Conservation (phyloP, 1,139 yeast genomes). For the Suzukiozyma palmioleophila region DNA sequence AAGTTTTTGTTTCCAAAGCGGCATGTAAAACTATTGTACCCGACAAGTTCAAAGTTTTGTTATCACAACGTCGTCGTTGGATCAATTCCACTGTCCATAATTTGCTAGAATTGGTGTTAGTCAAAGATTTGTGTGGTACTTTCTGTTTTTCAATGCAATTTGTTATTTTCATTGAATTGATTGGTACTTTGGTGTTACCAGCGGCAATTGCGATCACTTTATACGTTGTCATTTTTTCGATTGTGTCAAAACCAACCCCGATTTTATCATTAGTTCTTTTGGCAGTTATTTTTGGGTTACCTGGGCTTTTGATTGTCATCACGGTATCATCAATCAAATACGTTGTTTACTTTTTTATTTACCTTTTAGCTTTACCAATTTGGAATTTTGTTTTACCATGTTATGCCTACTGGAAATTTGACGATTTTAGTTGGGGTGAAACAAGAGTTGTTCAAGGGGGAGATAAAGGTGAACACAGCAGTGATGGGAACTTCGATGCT, state of each 20-base stretch:
- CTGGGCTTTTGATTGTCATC: slow-evolving; percentile 81
- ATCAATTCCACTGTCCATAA: slow-evolving; percentile 96
- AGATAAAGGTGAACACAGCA: slow-evolving; percentile 61
- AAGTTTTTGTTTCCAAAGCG: slow-evolving; percentile 91
- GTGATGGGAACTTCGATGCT: slow-evolving; percentile 83
- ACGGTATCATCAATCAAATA: slow-evolving; percentile 81
- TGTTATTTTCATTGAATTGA: slow-evolving; percentile 77
- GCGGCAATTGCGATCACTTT: slow-evolving; percentile 86
- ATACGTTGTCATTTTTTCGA: slow-evolving; percentile 74
- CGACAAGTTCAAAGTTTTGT: slow-evolving; percentile 68
- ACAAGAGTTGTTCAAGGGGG: slow-evolving; percentile 84
- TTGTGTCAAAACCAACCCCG: slow-evolving; percentile 81
- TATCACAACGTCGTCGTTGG: slow-evolving; percentile 98
- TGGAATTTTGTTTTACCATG: slow-evolving; percentile 93
- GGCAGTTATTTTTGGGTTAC: slow-evolving; percentile 82
- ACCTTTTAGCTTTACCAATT: slow-evolving; percentile 78
- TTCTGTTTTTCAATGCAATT: slow-evolving; percentile 98
- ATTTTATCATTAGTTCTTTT: slow-evolving; percentile 72
- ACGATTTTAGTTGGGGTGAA: slow-evolving; percentile 98
- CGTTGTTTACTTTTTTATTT: slow-evolving; percentile 76
- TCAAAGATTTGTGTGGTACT: slow-evolving; percentile 91
- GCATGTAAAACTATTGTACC: slow-evolving; percentile 95
- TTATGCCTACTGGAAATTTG: slow-evolving; percentile 95
- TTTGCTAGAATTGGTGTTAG: slow-evolving; percentile 83
- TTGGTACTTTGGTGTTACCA: slow-evolving; percentile 90